Conservation (phyloP, 768 basidiomycete genomes). For the Cytidiella melzeri region DNA sequence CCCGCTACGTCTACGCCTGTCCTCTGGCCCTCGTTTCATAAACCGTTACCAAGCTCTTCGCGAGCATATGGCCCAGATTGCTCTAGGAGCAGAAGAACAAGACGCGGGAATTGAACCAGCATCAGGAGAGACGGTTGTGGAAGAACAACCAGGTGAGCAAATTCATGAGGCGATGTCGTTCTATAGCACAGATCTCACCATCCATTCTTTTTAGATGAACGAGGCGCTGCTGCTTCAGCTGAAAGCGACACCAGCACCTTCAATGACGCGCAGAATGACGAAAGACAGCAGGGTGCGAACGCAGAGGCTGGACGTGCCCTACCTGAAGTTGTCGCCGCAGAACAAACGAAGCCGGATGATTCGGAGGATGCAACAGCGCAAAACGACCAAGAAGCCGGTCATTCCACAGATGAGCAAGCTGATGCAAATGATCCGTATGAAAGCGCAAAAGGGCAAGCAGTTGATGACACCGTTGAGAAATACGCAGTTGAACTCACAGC, state of each 20-base stretch:
- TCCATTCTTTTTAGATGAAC: no score
- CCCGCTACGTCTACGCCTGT: conserved; percentile 55
- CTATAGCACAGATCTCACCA: no score
- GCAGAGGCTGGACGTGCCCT: conserved; percentile 11
- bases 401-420: not conserved
- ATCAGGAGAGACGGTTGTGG: not conserved
- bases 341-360: not conserved
- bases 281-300: no score
- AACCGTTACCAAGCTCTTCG: conserved; percentile 59
- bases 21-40: conserved; percentile 54
- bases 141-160: no score
- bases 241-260: not conserved
- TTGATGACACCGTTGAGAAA: conserved; percentile 7
- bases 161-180: not conserved
- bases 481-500: conserved; percentile 7
- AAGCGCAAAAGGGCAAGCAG: conserved; percentile 7
- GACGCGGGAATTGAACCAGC: not conserved
- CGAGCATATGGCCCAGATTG: conserved; percentile 43
- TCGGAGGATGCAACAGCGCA: not conserved
- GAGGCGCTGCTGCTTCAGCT: not conserved
- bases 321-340: conserved; percentile 14
- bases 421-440: not conserved
- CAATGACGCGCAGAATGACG: no score
- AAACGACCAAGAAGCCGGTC: not conserved
- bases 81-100: conserved; percentile 14